Evolutionary conservation across 2,329 filamentous ascomycete species (phyloP).

Genomic region (Colletotrichum sidae): DNA sequence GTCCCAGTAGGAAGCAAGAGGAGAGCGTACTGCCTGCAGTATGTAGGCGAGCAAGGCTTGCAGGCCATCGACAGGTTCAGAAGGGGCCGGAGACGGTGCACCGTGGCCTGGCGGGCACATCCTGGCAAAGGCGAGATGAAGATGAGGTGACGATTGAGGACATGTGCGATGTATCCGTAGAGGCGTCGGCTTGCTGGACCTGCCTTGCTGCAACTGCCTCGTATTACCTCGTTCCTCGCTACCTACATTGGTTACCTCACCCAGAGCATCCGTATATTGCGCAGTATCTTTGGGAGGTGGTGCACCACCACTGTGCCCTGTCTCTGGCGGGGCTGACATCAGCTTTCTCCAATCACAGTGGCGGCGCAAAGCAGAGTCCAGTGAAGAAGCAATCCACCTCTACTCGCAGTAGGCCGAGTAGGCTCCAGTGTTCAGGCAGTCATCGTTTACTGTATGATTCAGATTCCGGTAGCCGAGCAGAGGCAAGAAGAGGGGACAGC

Average conservation of each 20-base stretch:
- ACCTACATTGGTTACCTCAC: no score
- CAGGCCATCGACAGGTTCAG: conserved; percentile 22
- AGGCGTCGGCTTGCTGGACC: conserved; percentile 12
- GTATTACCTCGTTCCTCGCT: no score
- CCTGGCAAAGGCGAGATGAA: conserved; percentile 36
- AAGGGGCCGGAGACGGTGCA: conserved; percentile 20
- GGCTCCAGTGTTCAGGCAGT: no score
- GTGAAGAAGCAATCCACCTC: conserved; percentile 21
- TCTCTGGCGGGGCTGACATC: conserved; percentile 18
- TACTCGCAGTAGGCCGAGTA: background rate
- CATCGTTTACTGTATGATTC: no score
- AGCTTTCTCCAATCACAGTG: conserved; percentile 30
- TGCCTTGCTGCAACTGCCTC: no score
- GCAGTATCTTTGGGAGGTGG: no score
- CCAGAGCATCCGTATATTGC: no score
- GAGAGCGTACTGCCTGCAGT: background rate
- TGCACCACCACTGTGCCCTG: conserved; percentile 3
- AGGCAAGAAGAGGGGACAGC: background rate
- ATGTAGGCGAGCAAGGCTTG: conserved; percentile 3
- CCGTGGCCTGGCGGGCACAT: conserved; percentile 13
- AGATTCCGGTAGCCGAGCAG: background rate
- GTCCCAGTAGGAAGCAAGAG: conserved; percentile 16
- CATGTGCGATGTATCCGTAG: conserved; percentile 13
- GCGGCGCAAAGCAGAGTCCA: conserved; percentile 15
- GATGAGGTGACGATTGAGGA: conserved; percentile 36